phyloP scores from a whole-genome alignment of 2,329 filamentous ascomycete genomes.

The Aureobasidium vineae region DNA sequence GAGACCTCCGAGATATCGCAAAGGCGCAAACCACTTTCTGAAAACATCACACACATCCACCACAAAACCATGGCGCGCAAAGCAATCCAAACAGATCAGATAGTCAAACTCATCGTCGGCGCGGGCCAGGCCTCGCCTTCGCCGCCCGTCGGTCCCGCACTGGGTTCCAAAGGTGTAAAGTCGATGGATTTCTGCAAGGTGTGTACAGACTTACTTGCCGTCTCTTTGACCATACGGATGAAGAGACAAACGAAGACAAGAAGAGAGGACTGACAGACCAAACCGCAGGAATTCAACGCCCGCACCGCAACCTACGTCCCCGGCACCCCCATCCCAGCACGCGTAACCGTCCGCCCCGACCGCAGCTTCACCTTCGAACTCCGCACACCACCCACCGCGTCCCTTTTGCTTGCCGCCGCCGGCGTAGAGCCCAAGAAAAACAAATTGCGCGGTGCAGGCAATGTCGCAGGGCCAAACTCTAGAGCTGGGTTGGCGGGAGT shows the following conservation, averaged over 20 bases:
- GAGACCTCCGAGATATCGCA: background rate
- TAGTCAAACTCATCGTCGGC: slow-evolving; percentile 97
- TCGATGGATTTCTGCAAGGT: slow-evolving; percentile 99
- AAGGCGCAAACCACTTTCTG: slow-evolving; percentile 21
- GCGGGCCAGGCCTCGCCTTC: slow-evolving; percentile 93
- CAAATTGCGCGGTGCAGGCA: slow-evolving; percentile 68
- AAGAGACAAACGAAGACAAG: no score
- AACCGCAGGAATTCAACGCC: slow-evolving; percentile 86
- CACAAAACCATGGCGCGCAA: slow-evolving; percentile 51
- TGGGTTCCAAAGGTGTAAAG: slow-evolving; percentile 97
- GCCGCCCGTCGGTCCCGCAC: slow-evolving; percentile 91
- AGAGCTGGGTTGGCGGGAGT: slow-evolving; percentile 39
- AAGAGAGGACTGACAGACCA: slow-evolving; percentile 49
- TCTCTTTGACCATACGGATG: no score
- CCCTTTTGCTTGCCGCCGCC: slow-evolving; percentile 80
- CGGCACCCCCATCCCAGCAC: slow-evolving; percentile 85
- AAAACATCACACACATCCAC: background rate
- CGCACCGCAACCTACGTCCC: slow-evolving; percentile 78
- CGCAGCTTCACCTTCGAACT: slow-evolving; percentile 91
- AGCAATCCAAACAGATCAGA: slow-evolving; percentile 60
- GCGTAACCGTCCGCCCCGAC: slow-evolving; percentile 88
- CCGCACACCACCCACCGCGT: slow-evolving; percentile 91
- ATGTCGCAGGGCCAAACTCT: slow-evolving; percentile 48
- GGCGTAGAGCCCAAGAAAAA: slow-evolving; percentile 73
- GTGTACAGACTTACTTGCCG: no score